These are phyloP conservation scores for Leishmania tarentolae DNA, from an alignment of 208 protist genomes.

Conservation along the genomic window DNA sequence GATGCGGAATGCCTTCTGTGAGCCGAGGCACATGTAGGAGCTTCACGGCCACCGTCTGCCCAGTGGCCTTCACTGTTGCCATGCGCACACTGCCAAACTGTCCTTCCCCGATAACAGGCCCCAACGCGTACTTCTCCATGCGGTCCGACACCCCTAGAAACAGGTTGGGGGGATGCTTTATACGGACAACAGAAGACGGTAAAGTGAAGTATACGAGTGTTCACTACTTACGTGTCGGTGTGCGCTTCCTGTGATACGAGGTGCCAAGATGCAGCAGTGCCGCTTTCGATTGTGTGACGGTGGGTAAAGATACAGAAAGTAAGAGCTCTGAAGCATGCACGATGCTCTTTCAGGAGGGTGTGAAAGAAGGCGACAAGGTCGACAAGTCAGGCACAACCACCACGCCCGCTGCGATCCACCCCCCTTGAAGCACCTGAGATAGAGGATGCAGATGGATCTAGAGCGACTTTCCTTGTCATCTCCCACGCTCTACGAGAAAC, in stretches of 20 bases:
- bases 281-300: background rate
- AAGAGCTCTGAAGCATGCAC: background rate
- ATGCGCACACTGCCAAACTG: slow-evolving; percentile 74
- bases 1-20: slow-evolving; percentile 81
- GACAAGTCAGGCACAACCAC: no score
- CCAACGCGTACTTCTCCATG: slow-evolving; percentile 75
- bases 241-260: background rate
- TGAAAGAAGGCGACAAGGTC: background rate
- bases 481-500: background rate
- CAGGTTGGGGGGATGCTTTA: no score
- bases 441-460: background rate
- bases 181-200: no score
- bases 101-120: slow-evolving; percentile 68
- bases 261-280: background rate
- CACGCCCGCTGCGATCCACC: background rate
- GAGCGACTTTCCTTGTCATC: background rate
- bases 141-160: background rate
- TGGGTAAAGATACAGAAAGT: background rate
- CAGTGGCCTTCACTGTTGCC: slow-evolving; percentile 56
- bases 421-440: background rate
- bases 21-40: slow-evolving; percentile 51
- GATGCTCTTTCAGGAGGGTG: background rate
- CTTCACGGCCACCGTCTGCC: slow-evolving; percentile 73
- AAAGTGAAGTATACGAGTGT: background rate
- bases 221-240: background rate